Base-by-base conservation (phyloP, 768 basidiomycete genomes). In the Pisolithus microcarpus region DNA sequence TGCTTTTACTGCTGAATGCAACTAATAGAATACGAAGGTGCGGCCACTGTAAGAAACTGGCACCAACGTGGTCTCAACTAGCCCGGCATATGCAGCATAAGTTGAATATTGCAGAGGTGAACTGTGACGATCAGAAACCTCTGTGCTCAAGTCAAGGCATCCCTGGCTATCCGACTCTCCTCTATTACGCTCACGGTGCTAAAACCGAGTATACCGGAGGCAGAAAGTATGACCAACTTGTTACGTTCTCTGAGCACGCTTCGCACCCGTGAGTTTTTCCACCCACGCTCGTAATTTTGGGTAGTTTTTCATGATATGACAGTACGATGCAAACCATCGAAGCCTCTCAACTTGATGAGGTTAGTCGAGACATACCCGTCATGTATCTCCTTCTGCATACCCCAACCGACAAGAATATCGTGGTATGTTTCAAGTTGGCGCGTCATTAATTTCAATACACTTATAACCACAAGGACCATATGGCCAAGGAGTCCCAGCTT, bases 11-110 rank as follows among this genome's bases (percentile, higher is more conserved):
- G 0, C 26, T 10, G 36, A 24, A 8, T 19, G 4, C 10, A 15
- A 24, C 40, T 47, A 58, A 5, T 56, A 16, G 0, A 3, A 5
- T 13, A 11, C 1, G 24, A 37, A 80, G 79, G 90, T 97, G 94
- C 64, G 89, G 89, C 4, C 94, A 98, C 69, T 99, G 95, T 78
- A 94, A 96, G 72, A 90, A 90, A 62, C 76, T 98, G 1, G 89
- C 90, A 0, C 92, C 84, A 47, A 76, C 72, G 0, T 98, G 92
- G 90, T 71, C 70, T 1, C 74, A 85, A 45, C 77, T 99, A 3
- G 94, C 89, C 0, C 66, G 70, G 46, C 70, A 71, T 19, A 82
- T 94, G 76, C 77, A 85, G 57, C 72, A 75, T 53, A 82, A 82
- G 44, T 72, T 94, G 28, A 85, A 79, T 37, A 71, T 99, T 8